Base-by-base conservation (phyloP, 2,329 filamentous ascomycete genomes). In the Claviceps sp. region DNA sequence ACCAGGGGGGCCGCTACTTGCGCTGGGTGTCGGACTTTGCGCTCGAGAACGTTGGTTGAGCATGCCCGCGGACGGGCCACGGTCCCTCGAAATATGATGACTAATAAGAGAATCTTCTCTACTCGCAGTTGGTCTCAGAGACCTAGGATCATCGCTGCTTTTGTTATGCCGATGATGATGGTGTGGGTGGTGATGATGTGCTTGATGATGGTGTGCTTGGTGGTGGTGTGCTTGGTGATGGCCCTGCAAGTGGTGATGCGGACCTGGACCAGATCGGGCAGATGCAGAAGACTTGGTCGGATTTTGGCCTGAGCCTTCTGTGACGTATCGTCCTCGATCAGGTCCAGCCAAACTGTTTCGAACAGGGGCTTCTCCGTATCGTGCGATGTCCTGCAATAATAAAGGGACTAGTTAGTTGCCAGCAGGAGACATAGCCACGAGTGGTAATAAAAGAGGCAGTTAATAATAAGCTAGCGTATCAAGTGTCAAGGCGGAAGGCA, bases 21-120 rank as follows among this genome's bases (percentile, higher is more conserved):
- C 73, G 65, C 87, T 93, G 7, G 89, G 86, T 0, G 88, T 87
- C 26, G 90, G 88, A 66, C 90, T 95, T 54, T 86, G 79, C 13
- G 87, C 82, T 57, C 89, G 83, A 22, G 75, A 74, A 55, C 68
- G 68, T 47, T 71, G 65, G 57, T 63, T 58, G 71, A 77, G 64
- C 74, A 75, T 70, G 43, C 65, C 62, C 34, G 62, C 61, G 34
- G 72, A 72, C 49, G 66, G 69, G 37, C 68, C 72, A 52, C 75
- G 75, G 54, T 83, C 82, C 63, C 77, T 80, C 62, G 69, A 61
- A 52, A 59, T 58, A 54, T 59, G 65, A 26, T 72, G 63, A 59
- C 71, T 79, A 59, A 72, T 69, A 54, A 55, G 57, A 57, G 54
- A 62, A 54, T 91, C 85, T 63, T 95, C 88, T 60, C 86, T 78